A percentile compares a stretch with the other conserved stretches of the same genome.
Conservation (phyloP, 495 filamentous ascomycete species). For the Cercophora newfieldiana region DNA sequence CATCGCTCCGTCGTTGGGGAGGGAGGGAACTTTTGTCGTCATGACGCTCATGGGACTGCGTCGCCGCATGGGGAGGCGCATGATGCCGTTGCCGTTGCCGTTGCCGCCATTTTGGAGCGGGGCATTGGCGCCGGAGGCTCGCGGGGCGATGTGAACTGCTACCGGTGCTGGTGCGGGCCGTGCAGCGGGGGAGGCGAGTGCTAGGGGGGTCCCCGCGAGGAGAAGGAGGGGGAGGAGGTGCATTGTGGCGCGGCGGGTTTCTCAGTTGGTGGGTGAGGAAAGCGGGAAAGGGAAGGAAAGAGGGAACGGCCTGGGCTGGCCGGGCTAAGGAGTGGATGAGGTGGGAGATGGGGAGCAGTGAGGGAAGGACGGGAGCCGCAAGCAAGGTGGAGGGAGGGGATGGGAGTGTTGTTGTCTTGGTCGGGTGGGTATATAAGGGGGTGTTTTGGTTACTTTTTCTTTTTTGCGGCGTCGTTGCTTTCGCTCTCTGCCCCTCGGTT, state of each 20-base stretch:
- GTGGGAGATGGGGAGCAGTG: not conserved
- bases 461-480: not conserved
- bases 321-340: not conserved
- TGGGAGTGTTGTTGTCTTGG: not conserved
- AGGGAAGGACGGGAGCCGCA: not conserved
- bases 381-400: not conserved
- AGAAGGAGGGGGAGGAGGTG: not conserved
- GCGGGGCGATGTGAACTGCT: not conserved
- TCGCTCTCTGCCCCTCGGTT: not conserved
- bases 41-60: not conserved
- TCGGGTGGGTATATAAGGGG: conserved; percentile 3
- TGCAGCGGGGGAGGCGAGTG: conserved; percentile 1
- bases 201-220: not conserved
- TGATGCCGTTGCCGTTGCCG: conserved; percentile 9
- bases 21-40: not conserved
- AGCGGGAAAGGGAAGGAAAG: not conserved
- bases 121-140: not conserved
- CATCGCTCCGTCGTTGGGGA: too few species aligned
- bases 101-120: not conserved
- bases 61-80: conserved; percentile 24
- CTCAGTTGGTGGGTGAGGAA: not conserved
- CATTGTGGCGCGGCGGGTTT: not conserved
- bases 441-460: not conserved
- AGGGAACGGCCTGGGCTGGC: not conserved
- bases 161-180: not conserved